A percentile compares a stretch with the other conserved stretches of the same genome.
These are phyloP conservation scores for Limnanthes douglasii DNA, from an alignment of 345 rosid genomes.

Conservation along the genomic window DNA sequence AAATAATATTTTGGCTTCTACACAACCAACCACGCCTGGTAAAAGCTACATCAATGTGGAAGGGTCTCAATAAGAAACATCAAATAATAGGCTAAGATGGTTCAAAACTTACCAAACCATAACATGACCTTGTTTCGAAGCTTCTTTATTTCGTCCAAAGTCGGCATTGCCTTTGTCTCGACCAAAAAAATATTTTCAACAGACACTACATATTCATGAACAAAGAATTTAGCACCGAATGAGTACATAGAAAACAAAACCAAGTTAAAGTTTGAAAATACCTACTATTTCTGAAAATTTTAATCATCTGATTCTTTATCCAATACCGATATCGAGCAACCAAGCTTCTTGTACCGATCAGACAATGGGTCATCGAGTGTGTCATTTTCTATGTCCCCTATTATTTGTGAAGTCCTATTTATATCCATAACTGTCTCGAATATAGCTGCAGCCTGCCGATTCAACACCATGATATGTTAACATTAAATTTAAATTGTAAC, in stretches of 20 bases:
- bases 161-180: too few species aligned
- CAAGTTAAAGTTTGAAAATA: too few species aligned
- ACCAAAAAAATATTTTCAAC: slow-evolving; percentile 30
- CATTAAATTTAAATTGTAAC: not conserved
- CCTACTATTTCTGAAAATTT: too few species aligned
- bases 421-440: slow-evolving; percentile 55
- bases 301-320: slow-evolving; percentile 60
- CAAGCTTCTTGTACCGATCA: slow-evolving; percentile 32
- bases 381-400: slow-evolving; percentile 53
- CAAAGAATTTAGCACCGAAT: slow-evolving; percentile 29
- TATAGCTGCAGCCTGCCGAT: slow-evolving; percentile 39
- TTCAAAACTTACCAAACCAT: slow-evolving; percentile 69
- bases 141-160: too few species aligned
- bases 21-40: too few species aligned
- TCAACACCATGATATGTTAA: not conserved
- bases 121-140: slow-evolving; percentile 31
- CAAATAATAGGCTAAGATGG: too few species aligned
- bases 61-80: too few species aligned
- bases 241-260: too few species aligned
- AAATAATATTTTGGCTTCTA: too few species aligned
- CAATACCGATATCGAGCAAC: slow-evolving; percentile 37
- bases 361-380: slow-evolving; percentile 65
- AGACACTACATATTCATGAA: slow-evolving; percentile 30
- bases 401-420: slow-evolving; percentile 48
- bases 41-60: too few species aligned